Evolutionary conservation across 2,329 filamentous ascomycete species (phyloP).

Genomic region (Alternaria gansuensis): DNA sequence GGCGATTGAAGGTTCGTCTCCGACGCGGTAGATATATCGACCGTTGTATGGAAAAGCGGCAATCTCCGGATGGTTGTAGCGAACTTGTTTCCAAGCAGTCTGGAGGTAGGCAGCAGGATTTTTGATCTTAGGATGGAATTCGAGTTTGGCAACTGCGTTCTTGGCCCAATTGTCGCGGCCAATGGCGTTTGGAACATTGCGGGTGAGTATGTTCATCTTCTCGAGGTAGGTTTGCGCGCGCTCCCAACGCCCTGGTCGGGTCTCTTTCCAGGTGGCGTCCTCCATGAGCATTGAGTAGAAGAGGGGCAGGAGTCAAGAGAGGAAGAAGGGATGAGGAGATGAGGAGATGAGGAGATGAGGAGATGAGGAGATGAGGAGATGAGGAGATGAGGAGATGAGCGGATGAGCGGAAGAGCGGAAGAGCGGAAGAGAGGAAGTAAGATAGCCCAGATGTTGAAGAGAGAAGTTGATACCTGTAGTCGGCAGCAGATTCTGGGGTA

Average conservation of each 20-base stretch:
- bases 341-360: background rate
- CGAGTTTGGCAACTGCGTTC: slow-evolving; percentile 36
- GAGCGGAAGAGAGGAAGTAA: background rate
- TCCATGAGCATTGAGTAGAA: slow-evolving; percentile 5
- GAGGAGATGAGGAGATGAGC: background rate
- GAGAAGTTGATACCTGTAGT: background rate
- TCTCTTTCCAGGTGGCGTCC: slow-evolving; percentile 34
- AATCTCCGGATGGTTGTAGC: slow-evolving; percentile 39
- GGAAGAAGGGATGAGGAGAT: background rate
- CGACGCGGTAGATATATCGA: slow-evolving; percentile 36
- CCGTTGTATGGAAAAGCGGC: slow-evolving; percentile 39
- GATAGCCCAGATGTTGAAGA: background rate
- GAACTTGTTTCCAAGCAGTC: slow-evolving; percentile 40
- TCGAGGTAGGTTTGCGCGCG: slow-evolving; percentile 36
- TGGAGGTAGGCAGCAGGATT: slow-evolving; percentile 31
- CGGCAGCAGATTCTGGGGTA: background rate
- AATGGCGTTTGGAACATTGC: slow-evolving; percentile 38
- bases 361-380: background rate
- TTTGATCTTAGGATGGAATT: slow-evolving; percentile 31
- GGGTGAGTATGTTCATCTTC: slow-evolving; percentile 35
- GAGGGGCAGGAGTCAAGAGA: background rate
- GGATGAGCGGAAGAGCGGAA: background rate
- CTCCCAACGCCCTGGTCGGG: slow-evolving; percentile 38
- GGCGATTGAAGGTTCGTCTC: slow-evolving; percentile 31
- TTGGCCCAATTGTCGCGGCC: slow-evolving; percentile 41